These are phyloP conservation scores for Yarrowia sp. DNA, from an alignment of 805 yeast genomes.

Conservation along the genomic window DNA sequence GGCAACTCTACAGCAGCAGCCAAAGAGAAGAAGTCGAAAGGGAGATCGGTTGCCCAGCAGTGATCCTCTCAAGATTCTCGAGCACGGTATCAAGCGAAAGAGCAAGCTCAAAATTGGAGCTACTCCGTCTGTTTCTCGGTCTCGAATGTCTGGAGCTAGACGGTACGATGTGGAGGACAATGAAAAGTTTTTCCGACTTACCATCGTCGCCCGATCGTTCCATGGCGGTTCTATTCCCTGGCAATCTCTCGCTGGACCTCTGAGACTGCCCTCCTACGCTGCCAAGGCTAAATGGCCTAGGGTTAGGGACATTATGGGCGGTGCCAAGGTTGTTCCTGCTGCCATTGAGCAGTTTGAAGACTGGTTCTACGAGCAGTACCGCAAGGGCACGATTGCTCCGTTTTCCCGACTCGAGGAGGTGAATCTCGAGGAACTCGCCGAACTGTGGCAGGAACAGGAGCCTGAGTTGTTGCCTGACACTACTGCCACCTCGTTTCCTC, in stretches of 20 bases:
- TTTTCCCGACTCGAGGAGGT: conserved; percentile 55
- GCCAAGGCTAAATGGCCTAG: conserved; percentile 74
- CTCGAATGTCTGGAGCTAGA: conserved; percentile 21
- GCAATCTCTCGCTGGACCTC: conserved; percentile 45
- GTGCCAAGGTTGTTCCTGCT: conserved; percentile 62
- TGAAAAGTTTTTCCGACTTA: conserved; percentile 65
- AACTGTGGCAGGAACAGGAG: conserved; percentile 70
- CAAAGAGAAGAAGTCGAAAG: conserved; percentile 5
- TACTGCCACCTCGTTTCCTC: conserved; percentile 43
- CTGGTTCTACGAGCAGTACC: conserved; percentile 64
- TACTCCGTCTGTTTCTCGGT: conserved; percentile 29
- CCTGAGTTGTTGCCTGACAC: conserved; percentile 43
- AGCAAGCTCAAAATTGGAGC: conserved; percentile 5
- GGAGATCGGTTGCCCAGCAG: neutral
- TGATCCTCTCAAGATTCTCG: conserved; percentile 8
- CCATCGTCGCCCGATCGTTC: conserved; percentile 68
- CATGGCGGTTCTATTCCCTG: conserved; percentile 50
- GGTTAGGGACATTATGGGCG: conserved; percentile 66
- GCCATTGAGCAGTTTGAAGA: conserved; percentile 69
- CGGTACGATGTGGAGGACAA: conserved; percentile 49
- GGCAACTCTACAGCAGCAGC: conserved; percentile 3
- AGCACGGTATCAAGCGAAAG: conserved; percentile 24
- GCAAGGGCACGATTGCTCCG: conserved; percentile 54
- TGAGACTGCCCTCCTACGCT: conserved; percentile 51
- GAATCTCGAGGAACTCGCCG: conserved; percentile 61